Evolutionary conservation across 257 asterid species (phyloP), one percentile per base, ranked within the genome.

Genomic region (Rubia yunnanensis): DNA sequence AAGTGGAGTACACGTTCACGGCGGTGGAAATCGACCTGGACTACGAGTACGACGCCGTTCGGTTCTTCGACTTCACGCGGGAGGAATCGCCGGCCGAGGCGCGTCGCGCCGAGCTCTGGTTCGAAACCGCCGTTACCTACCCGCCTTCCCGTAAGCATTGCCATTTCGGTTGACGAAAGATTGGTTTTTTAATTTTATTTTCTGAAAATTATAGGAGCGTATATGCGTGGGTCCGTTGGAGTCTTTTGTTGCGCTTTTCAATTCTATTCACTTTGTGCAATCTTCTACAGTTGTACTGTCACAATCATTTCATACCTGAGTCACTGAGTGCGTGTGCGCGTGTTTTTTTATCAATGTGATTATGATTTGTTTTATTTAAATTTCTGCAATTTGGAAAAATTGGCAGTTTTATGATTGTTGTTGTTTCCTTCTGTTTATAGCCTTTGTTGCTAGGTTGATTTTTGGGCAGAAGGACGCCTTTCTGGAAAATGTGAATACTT

Each of bases 11-110:
- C 69, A 75, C 70, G 36, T 89, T 87, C 79, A 85, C 88, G 71
- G 97, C 73, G 35, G 76, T 79, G 62, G 96, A 94, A 76, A 77
- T 94, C 81, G 99, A 94, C 71, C 80, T 90, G 22, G 95, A 94
- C 71, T 94, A 94, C 68, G 99, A 94, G 82, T 94, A 82, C 68
- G 97, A 94, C 72, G 97, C 99, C 2, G 86, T 81, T 39, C 84
- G 89, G 30, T 90, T 74, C 79, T 94, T 88, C 66, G 92, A 90
- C 68, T 94, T 94, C 70, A 62, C 73, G 63, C 79, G 74, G 55
- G 79, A 72, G 13, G 96, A 90, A 86, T 73, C 96, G 41, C 66
- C 77, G 5, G 68, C 72, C 9, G 89, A 85, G 76, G 84, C 85
- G 58, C 79, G 70, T 68, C 73, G 22, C 38, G 95, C 95, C 27